Conservation (phyloP, 768 basidiomycete species). For the Aureoboletus auriporus region DNA sequence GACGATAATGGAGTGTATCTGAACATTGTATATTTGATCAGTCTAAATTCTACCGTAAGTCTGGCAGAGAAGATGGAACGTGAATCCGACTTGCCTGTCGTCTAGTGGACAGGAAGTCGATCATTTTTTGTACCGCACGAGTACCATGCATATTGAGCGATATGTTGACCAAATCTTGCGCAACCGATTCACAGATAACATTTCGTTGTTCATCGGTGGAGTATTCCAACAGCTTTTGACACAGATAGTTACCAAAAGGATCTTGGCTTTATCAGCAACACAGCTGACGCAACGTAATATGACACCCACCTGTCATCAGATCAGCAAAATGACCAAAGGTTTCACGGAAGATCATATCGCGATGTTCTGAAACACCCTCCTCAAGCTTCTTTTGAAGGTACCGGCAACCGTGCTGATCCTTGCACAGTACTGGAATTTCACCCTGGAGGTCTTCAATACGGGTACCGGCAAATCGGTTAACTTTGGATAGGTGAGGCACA, state of each 20-base stretch:
- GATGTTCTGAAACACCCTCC: constrained; percentile 90
- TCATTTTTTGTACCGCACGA: constrained; percentile 99
- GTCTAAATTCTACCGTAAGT: constrained; percentile 61
- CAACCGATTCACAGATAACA: constrained; percentile 95
- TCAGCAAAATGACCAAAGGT: constrained; percentile 97
- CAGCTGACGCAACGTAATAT: neutral
- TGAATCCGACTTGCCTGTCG: constrained; percentile 68
- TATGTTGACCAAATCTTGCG: constrained; percentile 95
- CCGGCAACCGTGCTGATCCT: constrained; percentile 98
- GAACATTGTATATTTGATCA: constrained; percentile 77
- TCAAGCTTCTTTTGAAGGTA: constrained; percentile 99
- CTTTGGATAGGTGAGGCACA: constrained; percentile 33
- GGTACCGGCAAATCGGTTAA: constrained; percentile 96
- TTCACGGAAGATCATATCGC: constrained; percentile 99
- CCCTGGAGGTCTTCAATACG: constrained; percentile 93
- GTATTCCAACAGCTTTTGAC: constrained; percentile 95
- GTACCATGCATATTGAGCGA: constrained; percentile 99
- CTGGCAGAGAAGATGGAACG: constrained; percentile 37
- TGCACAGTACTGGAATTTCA: constrained; percentile 91
- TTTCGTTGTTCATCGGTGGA: constrained; percentile 97
- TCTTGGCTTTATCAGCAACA: constrained; percentile 42
- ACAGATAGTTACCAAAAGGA: constrained; percentile 98
- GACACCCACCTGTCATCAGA: constrained; percentile 83
- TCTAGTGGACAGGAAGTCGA: constrained; percentile 94
- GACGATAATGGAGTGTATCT: constrained; percentile 96